Base-by-base conservation (phyloP, 306 rosid genomes). In the Gleditsia sinensis region DNA sequence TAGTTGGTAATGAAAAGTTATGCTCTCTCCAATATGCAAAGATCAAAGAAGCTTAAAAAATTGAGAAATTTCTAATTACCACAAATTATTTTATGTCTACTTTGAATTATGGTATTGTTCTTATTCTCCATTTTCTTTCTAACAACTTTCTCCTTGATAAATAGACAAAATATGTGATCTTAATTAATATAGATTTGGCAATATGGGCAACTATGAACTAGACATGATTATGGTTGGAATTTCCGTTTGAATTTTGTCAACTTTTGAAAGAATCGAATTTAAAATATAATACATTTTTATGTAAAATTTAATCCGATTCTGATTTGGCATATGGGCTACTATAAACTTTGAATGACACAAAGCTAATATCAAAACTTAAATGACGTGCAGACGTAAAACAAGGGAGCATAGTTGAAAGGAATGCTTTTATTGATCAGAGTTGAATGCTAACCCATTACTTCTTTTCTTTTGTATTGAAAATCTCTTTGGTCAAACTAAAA, bases 401-500 rank as follows among this genome's bases (percentile, higher is more conserved):
- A 37, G 55, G 48, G 36, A 53, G 12, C 68, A 69, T 40, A 45
- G 60, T 49, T 56, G 71, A 53, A 72, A 42, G 53, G 56, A 60
- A 36, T 66, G 49, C n/a, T 69, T 51, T 76, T 75, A 45, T 36
- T 46, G 56, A 45, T 46, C 45, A 42, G 6, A 46, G 58, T 32
- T 12, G 11, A 81, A 65, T 67, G 23, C 33, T n/a, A 28, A 56
- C 40, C 53, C 36, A 27, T 63, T 48, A 10, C 79, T 78, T 78
- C 80, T 28, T 28, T 28, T 28, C 4, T 28, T 77, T 8, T 42
- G 34, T 64, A 58, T 36, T 27, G 66, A 36, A 60, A 46, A 75
- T 72, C 42, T 76, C 46, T 23, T 48, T 27, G 79, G 84, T 81
- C 86, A 78, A 75, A 69, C 64, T 51, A 69, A 32, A 65, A 72